Evolutionary conservation across 1,284 basidiomycete genomes (phyloP).

Genomic region (Naganishia albida): DNA sequence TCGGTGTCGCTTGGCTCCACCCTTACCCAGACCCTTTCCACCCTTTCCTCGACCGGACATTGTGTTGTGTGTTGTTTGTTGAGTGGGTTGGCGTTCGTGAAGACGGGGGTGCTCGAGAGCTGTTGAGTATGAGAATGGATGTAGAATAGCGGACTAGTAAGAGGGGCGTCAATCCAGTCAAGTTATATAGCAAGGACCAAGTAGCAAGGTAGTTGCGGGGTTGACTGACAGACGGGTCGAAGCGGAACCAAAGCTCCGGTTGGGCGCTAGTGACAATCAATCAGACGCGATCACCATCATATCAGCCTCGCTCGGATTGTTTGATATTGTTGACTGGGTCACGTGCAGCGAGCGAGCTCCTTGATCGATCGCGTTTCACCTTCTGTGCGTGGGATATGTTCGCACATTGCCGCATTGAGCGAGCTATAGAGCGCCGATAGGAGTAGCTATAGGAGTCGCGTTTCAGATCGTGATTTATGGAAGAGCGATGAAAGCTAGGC

Average conservation of each 20-base stretch:
- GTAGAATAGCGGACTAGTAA: not conserved
- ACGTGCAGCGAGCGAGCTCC: too few relatives aligned
- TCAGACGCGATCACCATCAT: conserved; percentile 2
- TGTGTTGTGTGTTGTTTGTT: conserved; percentile 32
- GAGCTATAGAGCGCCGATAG: too few relatives aligned
- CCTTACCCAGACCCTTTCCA: conserved; percentile 71
- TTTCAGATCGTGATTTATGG: too few relatives aligned
- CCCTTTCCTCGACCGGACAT: conserved; percentile 81
- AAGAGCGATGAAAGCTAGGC: too few relatives aligned
- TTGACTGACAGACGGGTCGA: not conserved
- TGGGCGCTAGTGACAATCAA: not conserved
- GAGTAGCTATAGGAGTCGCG: too few relatives aligned
- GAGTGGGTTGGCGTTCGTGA: not conserved
- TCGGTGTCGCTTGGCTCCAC: conserved; percentile 84
- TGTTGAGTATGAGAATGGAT: conserved; percentile 20
- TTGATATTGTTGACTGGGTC: too few relatives aligned
- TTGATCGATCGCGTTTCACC: too few relatives aligned
- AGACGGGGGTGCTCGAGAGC: conserved; percentile 18
- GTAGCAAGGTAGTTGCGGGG: too few relatives aligned
- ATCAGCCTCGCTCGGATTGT: too few relatives aligned
- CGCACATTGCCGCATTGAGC: too few relatives aligned
- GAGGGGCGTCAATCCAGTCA: not conserved
- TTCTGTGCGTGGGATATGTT: too few relatives aligned
- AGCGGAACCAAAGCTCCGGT: conserved; percentile 1
- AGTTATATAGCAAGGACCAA: conserved; percentile 20